A percentile compares a stretch with the other conserved stretches of the same genome.
Conservation (phyloP, 352 stramenopile genomes). For the Globisporangium nagaii region DNA sequence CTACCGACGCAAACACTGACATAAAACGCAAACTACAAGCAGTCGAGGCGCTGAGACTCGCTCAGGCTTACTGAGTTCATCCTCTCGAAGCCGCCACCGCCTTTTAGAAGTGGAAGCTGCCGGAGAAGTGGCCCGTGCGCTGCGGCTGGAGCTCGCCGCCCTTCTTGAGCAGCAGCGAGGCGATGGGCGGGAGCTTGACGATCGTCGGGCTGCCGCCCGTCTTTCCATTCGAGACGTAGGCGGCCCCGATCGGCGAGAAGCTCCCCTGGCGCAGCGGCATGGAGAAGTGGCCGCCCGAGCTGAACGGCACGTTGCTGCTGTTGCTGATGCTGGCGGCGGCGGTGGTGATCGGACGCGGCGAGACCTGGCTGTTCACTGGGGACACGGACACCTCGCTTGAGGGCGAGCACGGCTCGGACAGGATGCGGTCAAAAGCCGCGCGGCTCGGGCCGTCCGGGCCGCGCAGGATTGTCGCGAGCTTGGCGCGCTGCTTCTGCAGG, state of each 20-base stretch:
- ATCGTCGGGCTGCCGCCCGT: slow-evolving; percentile 22
- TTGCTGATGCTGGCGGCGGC: too few relatives aligned
- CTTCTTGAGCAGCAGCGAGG: slow-evolving; percentile 43
- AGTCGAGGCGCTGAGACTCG: too few relatives aligned
- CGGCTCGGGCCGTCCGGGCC: slow-evolving; percentile 47
- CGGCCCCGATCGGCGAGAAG: not conserved
- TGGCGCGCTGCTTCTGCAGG: slow-evolving; percentile 65
- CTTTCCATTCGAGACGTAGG: slow-evolving; percentile 10
- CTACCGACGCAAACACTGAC: not conserved
- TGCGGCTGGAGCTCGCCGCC: slow-evolving; percentile 13
- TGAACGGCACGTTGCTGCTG: slow-evolving; percentile 8
- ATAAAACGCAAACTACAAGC: too few relatives aligned
- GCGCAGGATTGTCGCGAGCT: slow-evolving; percentile 61
- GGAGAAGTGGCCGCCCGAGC: slow-evolving; percentile 8
- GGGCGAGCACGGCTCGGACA: slow-evolving; percentile 57
- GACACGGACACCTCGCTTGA: slow-evolving; percentile 35
- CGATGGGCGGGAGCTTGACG: slow-evolving; percentile 49
- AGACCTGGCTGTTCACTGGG: slow-evolving; percentile 10
- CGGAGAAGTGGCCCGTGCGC: slow-evolving; percentile 14
- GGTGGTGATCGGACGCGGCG: slow-evolving; percentile 2
- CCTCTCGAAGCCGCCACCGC: too few relatives aligned
- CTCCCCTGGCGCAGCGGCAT: not conserved
- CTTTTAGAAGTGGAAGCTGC: slow-evolving; percentile 15
- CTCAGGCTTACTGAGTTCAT: too few relatives aligned
- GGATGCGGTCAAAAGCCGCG: slow-evolving; percentile 54